Conservation (phyloP, 257 asterid genomes). For the Orobanche coerulescens region DNA sequence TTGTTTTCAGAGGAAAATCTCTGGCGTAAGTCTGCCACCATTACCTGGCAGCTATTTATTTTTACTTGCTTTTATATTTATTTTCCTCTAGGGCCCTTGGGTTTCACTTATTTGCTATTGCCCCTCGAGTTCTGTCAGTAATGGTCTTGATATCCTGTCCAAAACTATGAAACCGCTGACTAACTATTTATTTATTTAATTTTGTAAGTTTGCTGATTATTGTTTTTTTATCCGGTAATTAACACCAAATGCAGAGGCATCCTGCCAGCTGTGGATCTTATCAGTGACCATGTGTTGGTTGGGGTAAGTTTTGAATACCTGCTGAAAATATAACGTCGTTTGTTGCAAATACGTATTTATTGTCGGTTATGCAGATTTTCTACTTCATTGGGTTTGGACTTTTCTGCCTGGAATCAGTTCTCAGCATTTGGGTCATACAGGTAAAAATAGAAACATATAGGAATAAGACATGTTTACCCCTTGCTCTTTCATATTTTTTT, state of each 20-base stretch:
- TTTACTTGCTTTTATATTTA: no score
- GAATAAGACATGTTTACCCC: no score
- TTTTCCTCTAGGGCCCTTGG: no score
- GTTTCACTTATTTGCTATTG: no score
- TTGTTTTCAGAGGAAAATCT: conserved; percentile 92
- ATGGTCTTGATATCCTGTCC: no score
- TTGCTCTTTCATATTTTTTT: no score
- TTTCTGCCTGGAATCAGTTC: conserved; percentile 77
- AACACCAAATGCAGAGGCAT: conserved; percentile 65
- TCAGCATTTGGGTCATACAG: conserved; percentile 98
- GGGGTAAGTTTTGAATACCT: conserved; percentile 57
- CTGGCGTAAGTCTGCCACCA: conserved; percentile 53
- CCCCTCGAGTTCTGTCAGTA: not conserved
- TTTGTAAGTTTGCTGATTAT: not conserved
- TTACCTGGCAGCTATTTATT: no score
- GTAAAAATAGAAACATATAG: conserved; percentile 25
- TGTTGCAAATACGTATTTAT: not conserved
- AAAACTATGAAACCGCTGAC: no score
- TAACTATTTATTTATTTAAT: not conserved
- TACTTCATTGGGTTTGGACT: conserved; percentile 93
- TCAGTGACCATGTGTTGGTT: conserved; percentile 60
- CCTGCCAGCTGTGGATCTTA: conserved; percentile 88
- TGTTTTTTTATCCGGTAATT: not conserved
- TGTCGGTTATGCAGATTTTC: conserved; percentile 48
- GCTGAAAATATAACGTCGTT: not conserved